Evolutionary conservation across 805 yeast genomes (phyloP), one percentile per base, ranked within the genome.

Genomic region (Yamadazyma paraphyllophila): DNA sequence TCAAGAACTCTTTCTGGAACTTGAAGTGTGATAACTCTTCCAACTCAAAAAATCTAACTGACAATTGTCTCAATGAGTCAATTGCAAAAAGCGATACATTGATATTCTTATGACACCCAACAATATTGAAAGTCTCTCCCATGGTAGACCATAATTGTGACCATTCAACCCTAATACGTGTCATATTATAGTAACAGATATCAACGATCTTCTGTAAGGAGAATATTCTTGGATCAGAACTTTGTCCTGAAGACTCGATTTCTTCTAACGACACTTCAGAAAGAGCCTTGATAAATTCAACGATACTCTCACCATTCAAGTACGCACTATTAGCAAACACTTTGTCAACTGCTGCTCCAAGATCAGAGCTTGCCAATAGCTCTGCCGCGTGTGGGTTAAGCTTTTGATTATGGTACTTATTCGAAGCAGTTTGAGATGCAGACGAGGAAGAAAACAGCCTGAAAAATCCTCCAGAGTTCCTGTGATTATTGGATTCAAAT

Each of bases 151-250:
- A 94, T 48, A 94, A 74, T 44, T 88, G 92, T 5, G 96, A 81
- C 97, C 99, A 94, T 66, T 95, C 97, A 50, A 94, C 83, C 63
- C 96, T 81, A 56, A 94, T 91, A 71, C 99, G 86, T 41, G 82
- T 82, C 97, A 94, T 94, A 63, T 95, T 95, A 71, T 95, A 94
- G 65, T 94, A 92, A 66, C 97, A 92, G 36, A 94, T 96, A 66
- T 95, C 99, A 43, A 94, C 96, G 76, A 94, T 87, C 61, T 94
- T 94, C 60, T 90, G 98, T 51, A 94, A 69, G 0, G 98, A 88
- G 61, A 88, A 95, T 67, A 89, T 84, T 62, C 99, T 76, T 32
- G 98, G 99, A 50, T 88, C 82, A 6, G 77, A 73, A 36, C 91
- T 83, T 58, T 81, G 82, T 6, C 90, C 91, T 1, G 96, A 85